Evolutionary conservation across 1,284 basidiomycete genomes (phyloP), one percentile per base, ranked within the genome.

Genomic region (Tetrapyrgos nigripes): DNA sequence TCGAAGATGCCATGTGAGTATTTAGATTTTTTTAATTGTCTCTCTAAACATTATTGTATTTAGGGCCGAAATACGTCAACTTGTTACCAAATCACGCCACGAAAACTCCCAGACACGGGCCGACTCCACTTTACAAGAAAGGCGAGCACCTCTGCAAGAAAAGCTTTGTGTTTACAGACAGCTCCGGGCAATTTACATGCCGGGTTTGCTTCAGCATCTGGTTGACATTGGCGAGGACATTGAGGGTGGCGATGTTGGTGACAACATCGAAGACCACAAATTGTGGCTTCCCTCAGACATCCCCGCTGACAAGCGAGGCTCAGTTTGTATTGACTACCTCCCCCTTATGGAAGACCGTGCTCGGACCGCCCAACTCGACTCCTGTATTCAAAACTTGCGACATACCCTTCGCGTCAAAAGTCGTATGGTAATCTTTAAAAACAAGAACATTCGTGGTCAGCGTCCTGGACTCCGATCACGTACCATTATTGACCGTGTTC

Each of bases 221-320:
- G 14, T 26, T 14, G 33, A 55, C 19, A 19, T 28, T 27, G 19
- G 14, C 3, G 46, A 50, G n/a, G 23, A 26, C 14, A 2, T 47
- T 24, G 43, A 50, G 13, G 31, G 33, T 9, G 48, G 27, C 19
- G 26, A 26, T 23, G 27, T 26, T 29, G 37, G 11, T 6, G 35
- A 14, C 26, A 51, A 66, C 17, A 58, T 59, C 2, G 66, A 68
- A 47, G 50, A 62, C 40, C 29, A 49, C 4, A 11, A 11, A 3
- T 44, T 67, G 4, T 64, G 58, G 61, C 55, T 68, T 3, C 66
- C 67, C 3, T 68, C 66, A 3, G 11, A 29, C 21, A 24, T 67
- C 14, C 54, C 62, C 6, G 3, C 40, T 8, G 40, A 44, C 4
- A n/a, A 28, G 14, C 52, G 60, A 1, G 19, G 48, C 11, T 13